phyloP scores from a whole-genome alignment of 805 yeast genomes.

The Saturnispora hagleri region DNA sequence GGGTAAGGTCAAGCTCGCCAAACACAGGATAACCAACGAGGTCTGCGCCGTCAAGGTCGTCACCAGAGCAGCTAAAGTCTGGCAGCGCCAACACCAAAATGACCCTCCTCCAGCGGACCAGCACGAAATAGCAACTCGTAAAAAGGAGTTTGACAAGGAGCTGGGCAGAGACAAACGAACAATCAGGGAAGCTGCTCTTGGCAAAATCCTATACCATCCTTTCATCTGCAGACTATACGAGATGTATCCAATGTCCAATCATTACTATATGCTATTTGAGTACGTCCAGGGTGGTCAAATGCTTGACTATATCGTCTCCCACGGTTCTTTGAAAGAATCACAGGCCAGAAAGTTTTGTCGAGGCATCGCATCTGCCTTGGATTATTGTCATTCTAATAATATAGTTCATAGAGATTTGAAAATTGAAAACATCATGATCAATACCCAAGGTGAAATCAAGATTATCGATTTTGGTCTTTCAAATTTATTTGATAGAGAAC shows the following conservation, averaged over 20 bases:
- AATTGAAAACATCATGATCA: slow-evolving; percentile 92
- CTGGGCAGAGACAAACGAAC: slow-evolving; percentile 87
- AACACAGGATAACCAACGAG: slow-evolving; percentile 70
- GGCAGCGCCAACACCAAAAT: slow-evolving; percentile 60
- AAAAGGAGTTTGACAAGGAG: slow-evolving; percentile 71
- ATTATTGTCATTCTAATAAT: slow-evolving; percentile 87
- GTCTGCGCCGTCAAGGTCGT: slow-evolving; percentile 90
- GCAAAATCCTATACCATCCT: slow-evolving; percentile 83
- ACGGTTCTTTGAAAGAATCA: slow-evolving; percentile 86
- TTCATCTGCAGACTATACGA: slow-evolving; percentile 87
- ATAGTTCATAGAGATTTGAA: slow-evolving; percentile 96
- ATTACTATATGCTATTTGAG: slow-evolving; percentile 93
- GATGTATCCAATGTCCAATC: slow-evolving; percentile 93
- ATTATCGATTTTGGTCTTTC: slow-evolving; percentile 95
- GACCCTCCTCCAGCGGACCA: slow-evolving; percentile 58
- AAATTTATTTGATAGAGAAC: slow-evolving; percentile 65
- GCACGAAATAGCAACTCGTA: slow-evolving; percentile 48
- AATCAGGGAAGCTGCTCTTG: slow-evolving; percentile 90
- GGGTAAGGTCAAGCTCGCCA: slow-evolving; percentile 97
- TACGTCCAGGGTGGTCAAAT: slow-evolving; percentile 96
- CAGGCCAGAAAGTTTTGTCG: slow-evolving; percentile 93
- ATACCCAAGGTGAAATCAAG: slow-evolving; percentile 87
- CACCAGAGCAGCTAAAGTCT: slow-evolving; percentile 75
- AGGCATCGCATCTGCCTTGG: slow-evolving; percentile 88
- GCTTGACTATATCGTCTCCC: slow-evolving; percentile 94